These are phyloP conservation scores for Rosa multiflora DNA, from an alignment of 306 rosid species.

Conservation along the genomic window DNA sequence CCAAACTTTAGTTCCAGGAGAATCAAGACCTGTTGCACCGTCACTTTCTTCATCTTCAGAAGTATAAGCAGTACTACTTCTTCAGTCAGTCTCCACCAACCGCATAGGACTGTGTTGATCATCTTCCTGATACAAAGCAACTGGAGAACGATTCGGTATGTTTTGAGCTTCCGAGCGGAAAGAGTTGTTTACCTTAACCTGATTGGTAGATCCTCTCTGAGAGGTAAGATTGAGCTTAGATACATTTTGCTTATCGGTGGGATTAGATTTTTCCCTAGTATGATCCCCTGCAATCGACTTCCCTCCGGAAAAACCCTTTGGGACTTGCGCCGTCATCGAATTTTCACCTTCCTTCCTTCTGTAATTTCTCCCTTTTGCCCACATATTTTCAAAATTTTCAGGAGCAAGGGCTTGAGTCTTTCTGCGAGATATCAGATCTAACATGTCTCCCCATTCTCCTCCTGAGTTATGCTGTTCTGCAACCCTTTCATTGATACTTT, in stretches of 20 bases:
- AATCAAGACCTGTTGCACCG: slow-evolving; percentile 78
- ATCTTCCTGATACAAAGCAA: slow-evolving; percentile 41
- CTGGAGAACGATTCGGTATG: slow-evolving; percentile 34
- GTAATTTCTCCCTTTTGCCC: slow-evolving; percentile 89
- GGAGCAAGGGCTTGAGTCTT: slow-evolving; percentile 94
- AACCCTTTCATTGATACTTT: slow-evolving; percentile 44
- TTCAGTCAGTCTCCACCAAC: slow-evolving; percentile 52
- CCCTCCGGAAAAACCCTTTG: slow-evolving; percentile 40
- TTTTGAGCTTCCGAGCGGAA: slow-evolving; percentile 35
- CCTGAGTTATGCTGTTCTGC: slow-evolving; percentile 49
- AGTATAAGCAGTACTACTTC: slow-evolving; percentile 69
- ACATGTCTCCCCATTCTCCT: slow-evolving; percentile 93
- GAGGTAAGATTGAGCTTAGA: slow-evolving; percentile 37
- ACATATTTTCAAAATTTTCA: slow-evolving; percentile 88
- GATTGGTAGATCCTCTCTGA: slow-evolving; percentile 41
- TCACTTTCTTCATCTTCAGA: slow-evolving; percentile 78
- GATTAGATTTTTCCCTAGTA: slow-evolving; percentile 40
- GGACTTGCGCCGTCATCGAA: slow-evolving; percentile 44
- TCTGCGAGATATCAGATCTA: slow-evolving; percentile 80
- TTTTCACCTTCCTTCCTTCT: slow-evolving; percentile 54
- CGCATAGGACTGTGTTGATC: slow-evolving; percentile 39
- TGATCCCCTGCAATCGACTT: slow-evolving; percentile 41
- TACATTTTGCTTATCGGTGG: slow-evolving; percentile 40
- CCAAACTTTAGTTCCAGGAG: slow-evolving; percentile 98
- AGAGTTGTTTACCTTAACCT: slow-evolving; percentile 31